A percentile compares a stretch with the other conserved stretches of the same genome.
Conservation (phyloP, 345 rosid species). For the Camelina sativa region DNA sequence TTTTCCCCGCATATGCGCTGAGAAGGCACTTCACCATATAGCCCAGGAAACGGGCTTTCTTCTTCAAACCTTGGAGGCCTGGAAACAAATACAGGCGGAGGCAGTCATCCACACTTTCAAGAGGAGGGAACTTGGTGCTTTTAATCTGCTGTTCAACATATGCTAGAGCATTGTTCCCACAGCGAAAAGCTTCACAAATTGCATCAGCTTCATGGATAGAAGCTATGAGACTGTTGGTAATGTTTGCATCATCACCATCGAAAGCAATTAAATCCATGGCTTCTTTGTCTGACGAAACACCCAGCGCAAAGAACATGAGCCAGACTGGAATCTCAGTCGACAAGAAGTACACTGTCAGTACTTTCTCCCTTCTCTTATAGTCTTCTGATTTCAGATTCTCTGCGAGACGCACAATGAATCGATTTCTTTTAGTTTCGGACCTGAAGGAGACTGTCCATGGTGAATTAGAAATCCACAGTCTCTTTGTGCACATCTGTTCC, state of each 20-base stretch:
- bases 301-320: constrained; percentile 85
- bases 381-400: constrained; percentile 54
- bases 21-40: constrained; percentile 91
- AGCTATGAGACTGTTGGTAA: constrained; percentile 61
- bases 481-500: constrained; percentile 77
- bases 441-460: constrained; percentile 76
- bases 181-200: constrained; percentile 59
- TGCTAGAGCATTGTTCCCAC: constrained; percentile 50
- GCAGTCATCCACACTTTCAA: constrained; percentile 63
- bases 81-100: constrained; percentile 70
- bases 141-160: constrained; percentile 49
- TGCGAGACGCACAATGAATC: constrained; percentile 60
- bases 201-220: constrained; percentile 76
- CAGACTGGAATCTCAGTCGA: constrained; percentile 79
- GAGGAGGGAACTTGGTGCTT: constrained; percentile 74
- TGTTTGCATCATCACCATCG: constrained; percentile 54
- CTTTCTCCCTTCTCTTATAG: constrained; percentile 65
- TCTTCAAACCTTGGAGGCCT: constrained; percentile 54
- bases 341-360: constrained; percentile 72
- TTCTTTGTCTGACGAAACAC: constrained; percentile 78
- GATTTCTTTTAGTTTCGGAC: constrained; percentile 69
- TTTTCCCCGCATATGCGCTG: constrained; percentile 65
- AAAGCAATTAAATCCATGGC: constrained; percentile 63
- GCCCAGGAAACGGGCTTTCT: constrained; percentile 85
- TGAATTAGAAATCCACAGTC: constrained; percentile 71